These are phyloP conservation scores for Dentipellis sp. DNA, from an alignment of 768 basidiomycete genomes.

Conservation along the genomic window DNA sequence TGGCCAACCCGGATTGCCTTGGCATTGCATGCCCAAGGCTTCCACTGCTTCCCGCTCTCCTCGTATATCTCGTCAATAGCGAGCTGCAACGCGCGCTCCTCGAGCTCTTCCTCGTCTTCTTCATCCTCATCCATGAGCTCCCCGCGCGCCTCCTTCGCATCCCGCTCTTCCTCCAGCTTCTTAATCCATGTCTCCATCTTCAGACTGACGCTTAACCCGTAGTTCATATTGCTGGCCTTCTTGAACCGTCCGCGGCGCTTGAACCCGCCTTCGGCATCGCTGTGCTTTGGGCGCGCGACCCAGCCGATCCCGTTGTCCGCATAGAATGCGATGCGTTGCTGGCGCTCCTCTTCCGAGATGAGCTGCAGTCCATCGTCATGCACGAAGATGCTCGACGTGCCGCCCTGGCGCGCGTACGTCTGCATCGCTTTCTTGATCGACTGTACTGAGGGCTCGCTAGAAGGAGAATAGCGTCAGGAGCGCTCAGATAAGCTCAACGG, in stretches of 20 bases:
- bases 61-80: conserved; percentile 68
- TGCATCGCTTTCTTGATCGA: conserved; percentile 83
- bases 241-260: conserved; percentile 86
- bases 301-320: conserved; percentile 71
- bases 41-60: conserved; percentile 48
- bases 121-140: conserved; percentile 27
- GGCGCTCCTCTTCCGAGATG: conserved; percentile 49
- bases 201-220: conserved; percentile 60
- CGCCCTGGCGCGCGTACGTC: conserved; percentile 87
- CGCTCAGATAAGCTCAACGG: not conserved
- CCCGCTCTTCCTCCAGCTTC: conserved; percentile 33
- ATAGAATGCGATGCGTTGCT: conserved; percentile 66
- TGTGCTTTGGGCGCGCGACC: conserved; percentile 74
- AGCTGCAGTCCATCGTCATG: conserved; percentile 81
- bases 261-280: conserved; percentile 51
- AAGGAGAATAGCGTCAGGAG: conserved; percentile 3
- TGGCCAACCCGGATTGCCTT: conserved; percentile 70
- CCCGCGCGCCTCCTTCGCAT: conserved; percentile 23
- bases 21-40: conserved; percentile 72
- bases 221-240: conserved; percentile 92
- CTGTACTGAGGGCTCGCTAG: conserved; percentile 62
- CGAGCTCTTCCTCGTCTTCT: conserved; percentile 39
- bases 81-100: conserved; percentile 63
- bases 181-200: conserved; percentile 44
- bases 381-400: conserved; percentile 68